Conservation (phyloP, 2,329 filamentous ascomycete species). For the Cercospora sojina region DNA sequence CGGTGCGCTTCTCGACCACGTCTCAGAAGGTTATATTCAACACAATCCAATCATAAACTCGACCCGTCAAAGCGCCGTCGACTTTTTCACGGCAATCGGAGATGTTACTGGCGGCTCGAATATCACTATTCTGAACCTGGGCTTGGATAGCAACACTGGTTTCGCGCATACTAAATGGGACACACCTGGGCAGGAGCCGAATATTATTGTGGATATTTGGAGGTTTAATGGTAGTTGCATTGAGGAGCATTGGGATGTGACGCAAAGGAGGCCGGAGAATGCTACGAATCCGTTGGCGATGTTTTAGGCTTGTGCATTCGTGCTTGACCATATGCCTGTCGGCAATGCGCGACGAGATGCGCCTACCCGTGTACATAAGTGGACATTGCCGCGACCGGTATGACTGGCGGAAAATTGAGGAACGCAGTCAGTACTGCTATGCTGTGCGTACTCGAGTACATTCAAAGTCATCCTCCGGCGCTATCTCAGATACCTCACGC, state of each 20-base stretch:
- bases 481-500: too few relatives aligned
- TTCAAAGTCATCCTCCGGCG: background rate
- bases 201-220: background rate
- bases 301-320: background rate
- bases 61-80: background rate
- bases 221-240: conserved; percentile 5
- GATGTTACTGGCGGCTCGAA: background rate
- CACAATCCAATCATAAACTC: conserved; percentile 1
- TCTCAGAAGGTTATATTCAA: conserved; percentile 2
- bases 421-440: background rate
- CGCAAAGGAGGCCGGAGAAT: conserved; percentile 3
- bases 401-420: background rate
- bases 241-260: conserved; percentile 9
- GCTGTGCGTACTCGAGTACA: background rate
- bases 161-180: background rate
- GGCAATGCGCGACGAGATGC: background rate
- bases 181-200: background rate
- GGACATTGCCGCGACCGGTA: background rate
- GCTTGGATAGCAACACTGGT: background rate
- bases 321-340: background rate
- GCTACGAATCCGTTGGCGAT: conserved; percentile 21
- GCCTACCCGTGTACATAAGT: background rate
- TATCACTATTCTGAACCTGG: background rate
- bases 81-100: background rate
- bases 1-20: background rate